Evolutionary conservation across 108 stramenopile genomes (phyloP), one percentile per base, ranked within the genome.

Genomic region (Aurantiochytrium sp.): DNA sequence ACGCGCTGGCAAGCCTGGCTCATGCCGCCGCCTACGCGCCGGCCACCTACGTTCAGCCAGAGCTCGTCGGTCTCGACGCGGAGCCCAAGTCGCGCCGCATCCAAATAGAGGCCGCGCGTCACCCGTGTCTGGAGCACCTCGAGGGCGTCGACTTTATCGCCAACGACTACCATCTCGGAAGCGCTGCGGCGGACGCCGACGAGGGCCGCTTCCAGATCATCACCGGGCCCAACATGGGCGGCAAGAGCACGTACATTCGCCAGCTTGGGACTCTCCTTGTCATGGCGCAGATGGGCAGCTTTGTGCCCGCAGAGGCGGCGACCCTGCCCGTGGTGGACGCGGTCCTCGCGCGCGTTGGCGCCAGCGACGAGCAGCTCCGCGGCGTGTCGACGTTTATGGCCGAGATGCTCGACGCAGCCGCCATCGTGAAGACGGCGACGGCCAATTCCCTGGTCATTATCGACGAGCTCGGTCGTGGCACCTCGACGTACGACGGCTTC

Each of bases 381-480:
- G 98, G 98, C 30, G 96, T 98, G 59, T 96, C 96, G 52, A 99
- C 99, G 37, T 99, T 99, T 89, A 98, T 99, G 98, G 97, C 97
- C 39, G 99, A 99, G 91, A 99, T 99, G 99, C 88, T 98, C 21
- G 99, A 99, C 90, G 95, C 99, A 19, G 93, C 95, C 15, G 91
- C 94, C 37, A 98, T 99, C 87, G 88, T 98, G 34, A 91, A 94
- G 52, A 95, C 93, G 32, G 96, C 96, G 21, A 96, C 96, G 21
- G 94, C 93, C 55, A 90, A 95, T 2, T 95, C 95, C 68, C 93
- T 99, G 73, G 96, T 99, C 54, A 97, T 99, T 68, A 96, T 99
- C 88, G 99, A 99, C 90, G 99, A 99, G 92, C 93, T 99, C 21
- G 99, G 99, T 1, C 91, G 99, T n/a, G 99, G 99, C 59, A 98